Conservation (phyloP, 345 rosid species). For the Aegle marmelos region DNA sequence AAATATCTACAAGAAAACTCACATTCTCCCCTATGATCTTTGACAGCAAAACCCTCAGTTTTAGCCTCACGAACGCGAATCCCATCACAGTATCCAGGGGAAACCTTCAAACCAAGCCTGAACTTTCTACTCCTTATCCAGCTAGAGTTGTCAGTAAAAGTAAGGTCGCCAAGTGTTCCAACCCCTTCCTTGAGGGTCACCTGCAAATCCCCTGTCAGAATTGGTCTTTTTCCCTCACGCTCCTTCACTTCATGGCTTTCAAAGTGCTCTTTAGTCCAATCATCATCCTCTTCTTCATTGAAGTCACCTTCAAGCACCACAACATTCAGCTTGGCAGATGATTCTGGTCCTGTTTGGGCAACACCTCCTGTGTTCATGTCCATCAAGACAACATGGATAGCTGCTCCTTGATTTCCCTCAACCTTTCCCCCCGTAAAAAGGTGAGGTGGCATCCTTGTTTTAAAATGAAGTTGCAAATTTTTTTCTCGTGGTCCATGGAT, state of each 20-base stretch:
- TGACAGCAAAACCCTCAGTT: conserved; percentile 88
- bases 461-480: conserved; percentile 68
- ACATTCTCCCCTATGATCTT: conserved; percentile 98
- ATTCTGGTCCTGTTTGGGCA: conserved; percentile 62
- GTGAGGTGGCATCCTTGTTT: conserved; percentile 86
- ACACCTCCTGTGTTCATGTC: conserved; percentile 58
- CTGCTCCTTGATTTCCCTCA: conserved; percentile 86
- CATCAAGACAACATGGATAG: conserved; percentile 70
- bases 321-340: conserved; percentile 62
- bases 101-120: conserved; percentile 75
- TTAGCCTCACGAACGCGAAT: conserved; percentile 74
- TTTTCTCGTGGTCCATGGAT: conserved; percentile 61
- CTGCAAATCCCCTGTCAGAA: conserved; percentile 80
- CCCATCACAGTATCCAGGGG: conserved; percentile 52
- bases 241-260: conserved; percentile 77
- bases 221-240: conserved; percentile 85
- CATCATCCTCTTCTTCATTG: conserved; percentile 59
- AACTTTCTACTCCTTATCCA: conserved; percentile 98
- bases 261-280: conserved; percentile 72
- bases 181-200: conserved; percentile 76
- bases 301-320: conserved; percentile 91
- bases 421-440: conserved; percentile 92
- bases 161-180: conserved; percentile 83
- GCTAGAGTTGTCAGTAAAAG: conserved; percentile 90
- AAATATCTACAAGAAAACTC: conserved; percentile 26